Conservation (phyloP, 768 basidiomycete genomes). For the Psilocybe cyanescens region DNA sequence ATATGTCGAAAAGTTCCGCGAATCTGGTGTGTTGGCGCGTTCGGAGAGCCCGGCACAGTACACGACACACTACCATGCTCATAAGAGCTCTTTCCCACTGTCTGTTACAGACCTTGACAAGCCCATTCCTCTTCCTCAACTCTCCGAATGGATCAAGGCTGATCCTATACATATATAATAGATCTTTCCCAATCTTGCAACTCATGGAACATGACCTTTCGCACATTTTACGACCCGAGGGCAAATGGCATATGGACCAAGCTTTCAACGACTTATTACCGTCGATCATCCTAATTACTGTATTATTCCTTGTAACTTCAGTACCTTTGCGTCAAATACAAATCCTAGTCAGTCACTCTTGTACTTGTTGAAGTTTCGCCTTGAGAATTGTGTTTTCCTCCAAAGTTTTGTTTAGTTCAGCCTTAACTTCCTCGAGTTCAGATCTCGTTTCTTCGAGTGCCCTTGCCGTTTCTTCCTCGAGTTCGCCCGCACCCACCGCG, state of each 20-base stretch:
- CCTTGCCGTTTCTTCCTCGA: slow-evolving; percentile 59
- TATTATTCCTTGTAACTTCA: background rate
- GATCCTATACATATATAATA: slow-evolving; percentile 26
- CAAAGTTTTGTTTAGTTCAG: slow-evolving; percentile 46
- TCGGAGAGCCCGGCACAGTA: slow-evolving; percentile 28
- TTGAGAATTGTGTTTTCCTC: slow-evolving; percentile 59
- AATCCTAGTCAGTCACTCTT: background rate
- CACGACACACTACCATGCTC: slow-evolving; percentile 19
- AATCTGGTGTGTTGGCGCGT: slow-evolving; percentile 36
- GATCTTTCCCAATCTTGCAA: background rate
- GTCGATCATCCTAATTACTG: slow-evolving; percentile 3
- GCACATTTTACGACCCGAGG: slow-evolving; percentile 12
- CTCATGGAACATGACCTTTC: slow-evolving; percentile 1
- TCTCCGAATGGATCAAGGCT: slow-evolving; percentile 58
- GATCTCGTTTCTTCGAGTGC: slow-evolving; percentile 43
- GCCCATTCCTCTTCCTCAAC: slow-evolving; percentile 56
- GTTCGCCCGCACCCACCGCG: slow-evolving; percentile 73
- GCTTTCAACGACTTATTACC: slow-evolving; percentile 7
- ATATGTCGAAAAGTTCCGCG: slow-evolving; percentile 44
- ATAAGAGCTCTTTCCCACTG: slow-evolving; percentile 40
- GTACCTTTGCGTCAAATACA: background rate
- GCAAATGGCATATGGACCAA: slow-evolving; percentile 13
- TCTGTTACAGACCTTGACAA: slow-evolving; percentile 50
- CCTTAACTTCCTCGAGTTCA: slow-evolving; percentile 25
- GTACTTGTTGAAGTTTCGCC: slow-evolving; percentile 2